A percentile compares a stretch with the other conserved stretches of the same genome.
Conservation (phyloP, 192 early-diverging fungal genomes). For the Podila horticola region DNA sequence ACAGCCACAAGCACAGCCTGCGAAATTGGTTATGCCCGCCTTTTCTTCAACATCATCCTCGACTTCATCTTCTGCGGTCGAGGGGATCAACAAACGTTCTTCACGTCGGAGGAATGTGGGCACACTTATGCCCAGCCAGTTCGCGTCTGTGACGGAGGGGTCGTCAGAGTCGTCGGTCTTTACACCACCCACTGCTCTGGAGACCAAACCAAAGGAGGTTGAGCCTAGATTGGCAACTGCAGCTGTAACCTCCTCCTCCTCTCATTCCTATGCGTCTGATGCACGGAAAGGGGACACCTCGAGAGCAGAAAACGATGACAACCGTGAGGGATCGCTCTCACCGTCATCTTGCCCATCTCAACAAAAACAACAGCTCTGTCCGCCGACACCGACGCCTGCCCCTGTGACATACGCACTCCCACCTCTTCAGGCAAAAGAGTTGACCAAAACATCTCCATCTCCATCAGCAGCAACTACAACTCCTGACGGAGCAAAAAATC, state of each 20-base stretch:
- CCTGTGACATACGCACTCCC: too few relatives aligned
- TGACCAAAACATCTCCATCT: not conserved
- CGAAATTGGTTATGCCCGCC: too few relatives aligned
- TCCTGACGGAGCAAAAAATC: not conserved
- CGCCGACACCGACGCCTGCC: too few relatives aligned
- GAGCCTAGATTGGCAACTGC: too few relatives aligned
- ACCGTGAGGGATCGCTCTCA: not conserved
- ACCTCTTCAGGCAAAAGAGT: not conserved
- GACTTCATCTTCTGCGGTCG: not conserved
- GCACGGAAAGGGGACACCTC: not conserved
- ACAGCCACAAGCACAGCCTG: too few relatives aligned
- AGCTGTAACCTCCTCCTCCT: too few relatives aligned
- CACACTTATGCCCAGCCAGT: slow-evolving; percentile 2
- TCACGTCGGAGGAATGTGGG: not conserved
- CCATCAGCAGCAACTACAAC: not conserved
- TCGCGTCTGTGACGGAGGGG: not conserved
- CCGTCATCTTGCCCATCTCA: not conserved
- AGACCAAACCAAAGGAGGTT: not conserved
- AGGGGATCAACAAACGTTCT: slow-evolving; percentile 1
- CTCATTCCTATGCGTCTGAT: too few relatives aligned
- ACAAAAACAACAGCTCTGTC: not conserved
- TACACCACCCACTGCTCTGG: not conserved
- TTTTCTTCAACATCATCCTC: not conserved
- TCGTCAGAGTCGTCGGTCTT: not conserved
- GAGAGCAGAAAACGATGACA: not conserved